Base-by-base conservation (phyloP, 495 filamentous ascomycete species). In the Talaromyces stipitatus region DNA sequence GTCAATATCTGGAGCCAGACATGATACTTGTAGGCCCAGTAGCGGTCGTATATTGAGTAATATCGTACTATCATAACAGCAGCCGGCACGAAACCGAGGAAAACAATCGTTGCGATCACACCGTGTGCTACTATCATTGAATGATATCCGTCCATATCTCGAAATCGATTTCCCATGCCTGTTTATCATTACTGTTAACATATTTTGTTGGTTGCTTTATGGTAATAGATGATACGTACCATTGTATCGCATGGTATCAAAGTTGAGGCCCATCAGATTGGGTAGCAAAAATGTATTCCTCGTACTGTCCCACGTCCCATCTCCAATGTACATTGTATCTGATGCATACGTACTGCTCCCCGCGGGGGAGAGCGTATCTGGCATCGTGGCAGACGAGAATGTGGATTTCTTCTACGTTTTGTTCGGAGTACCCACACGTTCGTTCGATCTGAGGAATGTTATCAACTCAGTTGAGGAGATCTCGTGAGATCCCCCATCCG, bases 241-340 rank as follows among this genome's bases (percentile, higher is more conserved):
- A 84, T 96, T 96, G 72, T 95, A 95, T 71, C 80, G 84, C 86
- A 91, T 96, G n/a, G 91, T 96, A 54, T 86, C 90, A 70, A 92
- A 91, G 69, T 96, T 95, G 14, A 95, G 67, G 2, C 91, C 91
- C 67, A 88, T 79, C 33, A 96, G 71, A 72, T 94, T 94, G 23
- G 91, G 91, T 46, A 96, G 72, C 48, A 96, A 78, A 70, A 96
- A 96, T 8, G 85, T 88, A 71, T 96, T 91, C 69, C 86, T 83
- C 58, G 79, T 74, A 23, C 81, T 80, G 63, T 96, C 90, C 91
- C 91, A 96, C 27, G 91, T 96, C 27, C 91, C 91, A 75, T 96
- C 91, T 58, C 91, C 91, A 16, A 96, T 91, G 61, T 80, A 82
- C 71, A 95, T 76, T 41, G 88, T 92, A 69, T 90, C 81, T 45